Evolutionary conservation across 352 stramenopile genomes (phyloP).

Genomic region (Pythium guiyangense): DNA sequence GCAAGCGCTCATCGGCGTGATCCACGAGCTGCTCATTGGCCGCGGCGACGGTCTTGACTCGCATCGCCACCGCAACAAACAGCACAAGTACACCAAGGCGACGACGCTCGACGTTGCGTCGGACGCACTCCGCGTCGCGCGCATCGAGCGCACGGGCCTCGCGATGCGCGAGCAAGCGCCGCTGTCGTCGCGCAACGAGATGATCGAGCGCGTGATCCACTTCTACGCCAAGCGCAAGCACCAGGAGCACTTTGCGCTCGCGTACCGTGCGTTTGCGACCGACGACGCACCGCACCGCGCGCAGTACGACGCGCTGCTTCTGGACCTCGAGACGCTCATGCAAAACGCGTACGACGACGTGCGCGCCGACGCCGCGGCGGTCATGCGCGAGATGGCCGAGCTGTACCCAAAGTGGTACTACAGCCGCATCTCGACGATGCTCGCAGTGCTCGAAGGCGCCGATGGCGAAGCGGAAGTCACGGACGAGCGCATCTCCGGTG

Average conservation of each 20-base stretch:
- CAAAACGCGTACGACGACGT: conserved; percentile 59
- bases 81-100: conserved; percentile 48
- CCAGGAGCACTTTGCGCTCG: conserved; percentile 59
- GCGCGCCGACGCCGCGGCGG: conserved; percentile 23
- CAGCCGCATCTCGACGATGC: conserved; percentile 27
- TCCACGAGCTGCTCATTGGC: conserved; percentile 51
- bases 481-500: conserved; percentile 35
- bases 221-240: conserved; percentile 59
- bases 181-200: conserved; percentile 57
- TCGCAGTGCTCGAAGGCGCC: conserved; percentile 41
- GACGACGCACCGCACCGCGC: conserved; percentile 14
- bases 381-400: conserved; percentile 48
- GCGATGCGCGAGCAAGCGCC: conserved; percentile 18
- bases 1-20: conserved; percentile 36
- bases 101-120: conserved; percentile 50
- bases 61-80: conserved; percentile 38
- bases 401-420: conserved; percentile 61
- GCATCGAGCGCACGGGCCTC: conserved; percentile 10
- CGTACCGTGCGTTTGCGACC: conserved; percentile 30
- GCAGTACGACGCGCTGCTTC: conserved; percentile 40
- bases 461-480: conserved; percentile 26
- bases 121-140: conserved; percentile 27
- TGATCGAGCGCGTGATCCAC: conserved; percentile 56
- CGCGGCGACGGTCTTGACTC: conserved; percentile 39
- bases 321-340: conserved; percentile 43